A percentile compares a stretch with the other conserved stretches of the same genome.
These are phyloP conservation scores for Areca catechu DNA, from an alignment of 176 grass and related monocot genomes.

Conservation along the genomic window DNA sequence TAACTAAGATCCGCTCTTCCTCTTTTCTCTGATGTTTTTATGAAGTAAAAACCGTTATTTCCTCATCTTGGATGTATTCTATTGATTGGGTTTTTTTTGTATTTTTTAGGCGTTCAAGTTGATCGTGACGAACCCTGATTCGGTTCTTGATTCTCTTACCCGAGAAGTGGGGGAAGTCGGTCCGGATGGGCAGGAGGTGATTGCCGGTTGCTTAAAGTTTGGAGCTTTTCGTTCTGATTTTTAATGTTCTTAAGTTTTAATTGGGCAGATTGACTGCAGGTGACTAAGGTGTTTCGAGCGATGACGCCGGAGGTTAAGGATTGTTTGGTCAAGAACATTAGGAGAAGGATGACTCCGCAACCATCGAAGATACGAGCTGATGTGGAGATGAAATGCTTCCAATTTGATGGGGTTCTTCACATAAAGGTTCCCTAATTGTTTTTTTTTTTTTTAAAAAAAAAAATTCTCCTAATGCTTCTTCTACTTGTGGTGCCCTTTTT, in stretches of 20 bases:
- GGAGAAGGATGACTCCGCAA: constrained; percentile 26
- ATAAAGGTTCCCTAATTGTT: constrained; percentile 4
- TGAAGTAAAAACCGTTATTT: too few species aligned
- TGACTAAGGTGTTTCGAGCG: constrained; percentile 2
- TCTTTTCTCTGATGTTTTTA: too few species aligned
- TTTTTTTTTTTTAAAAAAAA: too few species aligned
- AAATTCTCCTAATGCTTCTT: not conserved
- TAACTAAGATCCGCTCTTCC: too few species aligned
- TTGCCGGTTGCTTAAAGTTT: not conserved
- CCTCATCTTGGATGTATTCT: not conserved
- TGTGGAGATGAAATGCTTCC: constrained; percentile 29
- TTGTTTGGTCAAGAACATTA: constrained; percentile 15
- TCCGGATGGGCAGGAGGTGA: constrained; percentile 7
- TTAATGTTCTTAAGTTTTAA: not conserved
- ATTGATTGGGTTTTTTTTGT: not conserved
- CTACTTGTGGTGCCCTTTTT: not conserved
- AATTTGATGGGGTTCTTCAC: constrained; percentile 28
- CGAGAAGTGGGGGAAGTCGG: constrained; percentile 14
- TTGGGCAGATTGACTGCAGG: not conserved
- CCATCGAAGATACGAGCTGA: constrained; percentile 26
- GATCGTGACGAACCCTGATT: constrained; percentile 14
- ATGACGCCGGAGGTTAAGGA: constrained; percentile 10
- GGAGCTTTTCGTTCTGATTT: not conserved
- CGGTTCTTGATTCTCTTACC: constrained; percentile 2
- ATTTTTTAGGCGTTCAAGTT: constrained; percentile 15